Evolutionary conservation across 2,329 filamentous ascomycete species (phyloP).

Genomic region (Xylariales sp.): DNA sequence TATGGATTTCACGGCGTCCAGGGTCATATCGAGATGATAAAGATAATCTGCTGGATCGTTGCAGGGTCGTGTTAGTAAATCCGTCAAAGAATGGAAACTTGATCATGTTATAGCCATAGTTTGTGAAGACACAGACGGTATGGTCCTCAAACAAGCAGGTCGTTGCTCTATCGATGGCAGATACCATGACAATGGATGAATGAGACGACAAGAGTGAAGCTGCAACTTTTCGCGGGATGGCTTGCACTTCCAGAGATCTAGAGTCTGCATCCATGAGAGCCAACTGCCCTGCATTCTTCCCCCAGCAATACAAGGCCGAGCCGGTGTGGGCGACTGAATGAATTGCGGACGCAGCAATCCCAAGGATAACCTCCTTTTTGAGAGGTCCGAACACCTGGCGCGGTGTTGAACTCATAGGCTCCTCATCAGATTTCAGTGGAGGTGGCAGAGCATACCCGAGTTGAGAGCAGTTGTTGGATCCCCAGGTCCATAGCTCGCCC

Average conservation of each 20-base stretch:
- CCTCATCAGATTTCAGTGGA: conserved; percentile 67
- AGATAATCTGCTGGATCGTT: conserved; percentile 49
- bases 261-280: conserved; percentile 94
- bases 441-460: conserved; percentile 77
- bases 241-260: conserved; percentile 80
- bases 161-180: conserved; percentile 87
- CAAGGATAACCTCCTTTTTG: conserved; percentile 78
- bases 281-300: conserved; percentile 90
- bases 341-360: conserved; percentile 81
- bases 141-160: conserved; percentile 80
- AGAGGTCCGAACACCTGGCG: conserved; percentile 88
- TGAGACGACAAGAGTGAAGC: conserved; percentile 69
- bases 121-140: conserved; percentile 90
- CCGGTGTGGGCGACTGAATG: conserved; percentile 88
- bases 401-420: conserved; percentile 75
- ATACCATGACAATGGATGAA: conserved; percentile 70
- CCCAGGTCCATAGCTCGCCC: conserved; percentile 95
- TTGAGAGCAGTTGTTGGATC: conserved; percentile 79
- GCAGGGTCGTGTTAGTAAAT: conserved; percentile 65
- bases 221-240: conserved; percentile 78
- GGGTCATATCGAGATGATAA: conserved; percentile 62
- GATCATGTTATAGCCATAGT: conserved; percentile 91
- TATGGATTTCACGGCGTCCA: conserved; percentile 63
- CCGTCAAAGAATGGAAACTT: conserved; percentile 72
- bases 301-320: conserved; percentile 84